Percentiles rank a stretch among this genome's conserved stretches.
These are phyloP conservation scores for Auriscalpium microsporum DNA, from an alignment of 768 basidiomycete genomes.

Conservation along the genomic window DNA sequence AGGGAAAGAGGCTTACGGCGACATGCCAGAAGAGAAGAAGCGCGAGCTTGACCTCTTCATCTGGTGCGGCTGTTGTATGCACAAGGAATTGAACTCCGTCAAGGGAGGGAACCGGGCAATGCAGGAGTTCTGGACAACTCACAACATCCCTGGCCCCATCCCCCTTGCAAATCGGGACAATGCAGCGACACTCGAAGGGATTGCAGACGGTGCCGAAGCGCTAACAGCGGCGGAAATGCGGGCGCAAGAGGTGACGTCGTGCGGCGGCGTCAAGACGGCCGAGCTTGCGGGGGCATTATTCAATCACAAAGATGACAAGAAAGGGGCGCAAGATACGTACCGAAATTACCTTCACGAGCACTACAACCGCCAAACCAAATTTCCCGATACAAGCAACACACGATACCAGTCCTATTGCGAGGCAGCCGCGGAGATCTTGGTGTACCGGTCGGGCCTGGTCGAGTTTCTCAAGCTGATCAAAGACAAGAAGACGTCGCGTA, in stretches of 20 bases:
- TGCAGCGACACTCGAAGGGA: constrained; percentile 5
- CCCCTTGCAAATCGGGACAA: constrained; percentile 13
- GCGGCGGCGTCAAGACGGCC: background rate
- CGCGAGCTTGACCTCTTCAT: constrained; percentile 2
- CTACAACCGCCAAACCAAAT: constrained; percentile 1
- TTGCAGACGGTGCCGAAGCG: background rate
- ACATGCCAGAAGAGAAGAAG: background rate
- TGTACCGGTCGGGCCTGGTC: constrained; percentile 3
- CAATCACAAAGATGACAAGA: background rate
- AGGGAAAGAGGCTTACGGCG: background rate
- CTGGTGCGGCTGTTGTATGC: constrained; percentile 7
- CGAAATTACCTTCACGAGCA: background rate
- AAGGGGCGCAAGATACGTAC: background rate
- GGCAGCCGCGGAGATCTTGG: constrained; percentile 13
- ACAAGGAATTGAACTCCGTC: constrained; percentile 12
- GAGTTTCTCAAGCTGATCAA: constrained; percentile 17
- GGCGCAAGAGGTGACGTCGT: background rate
- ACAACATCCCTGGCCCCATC: background rate
- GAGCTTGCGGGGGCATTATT: background rate
- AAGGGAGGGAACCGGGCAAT: constrained; percentile 8
- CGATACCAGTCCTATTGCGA: constrained; percentile 15
- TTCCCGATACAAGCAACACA: constrained; percentile 20
- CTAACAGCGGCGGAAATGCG: background rate
- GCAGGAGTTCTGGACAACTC: constrained; percentile 1
- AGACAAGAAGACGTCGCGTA: constrained; percentile 14